Base-by-base conservation (phyloP, 306 rosid genomes). In the Acmispon strigosus region DNA sequence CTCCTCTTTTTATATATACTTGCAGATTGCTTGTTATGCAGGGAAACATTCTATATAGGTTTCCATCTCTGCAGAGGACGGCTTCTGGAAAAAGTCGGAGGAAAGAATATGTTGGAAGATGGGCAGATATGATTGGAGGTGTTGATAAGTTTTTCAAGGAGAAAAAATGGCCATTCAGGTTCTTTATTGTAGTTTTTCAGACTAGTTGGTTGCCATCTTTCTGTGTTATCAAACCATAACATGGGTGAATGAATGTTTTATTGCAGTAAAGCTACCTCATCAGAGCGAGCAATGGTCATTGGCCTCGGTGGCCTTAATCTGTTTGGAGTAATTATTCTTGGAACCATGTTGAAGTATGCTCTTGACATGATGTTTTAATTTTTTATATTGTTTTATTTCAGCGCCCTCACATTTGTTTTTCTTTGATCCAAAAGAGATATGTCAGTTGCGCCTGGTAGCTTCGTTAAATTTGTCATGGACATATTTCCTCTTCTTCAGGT, bases 401-500 rank as follows among this genome's bases (percentile, higher is more conserved):
- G 69, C 73, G 34, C 14, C 45, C 73, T 66, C 7, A 72, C 27
- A 57, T 68, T 54, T 24, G 29, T 47, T 84, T 77, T 70, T 18
- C 37, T 39, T 69, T 58, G 73, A 20, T 78, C 70, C 80, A 74
- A 72, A 72, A 88, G 99, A 83, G 99, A 95, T 58, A 63, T 79
- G 41, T 11, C 92, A 8, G 77, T 81, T 82, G 81, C 85, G 47
- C 92, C 92, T 15, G 84, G 86, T 76, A 86, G 99, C 76, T 90
- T 95, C 71, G 85, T 91, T 59, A 86, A 79, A 84, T 91, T 95
- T 78, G 89, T 86, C 1, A 64, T 85, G 0, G 92, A 90, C 81
- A 91, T 95, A 80, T 95, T 89, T 85, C 99, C 97, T 34, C 84
- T 94, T 69, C 98, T 94, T 64, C 96, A 91, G 97, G 99, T 95